Conservation (phyloP, 116 monocot genomes). For the Phalaenopsis hybrid region DNA sequence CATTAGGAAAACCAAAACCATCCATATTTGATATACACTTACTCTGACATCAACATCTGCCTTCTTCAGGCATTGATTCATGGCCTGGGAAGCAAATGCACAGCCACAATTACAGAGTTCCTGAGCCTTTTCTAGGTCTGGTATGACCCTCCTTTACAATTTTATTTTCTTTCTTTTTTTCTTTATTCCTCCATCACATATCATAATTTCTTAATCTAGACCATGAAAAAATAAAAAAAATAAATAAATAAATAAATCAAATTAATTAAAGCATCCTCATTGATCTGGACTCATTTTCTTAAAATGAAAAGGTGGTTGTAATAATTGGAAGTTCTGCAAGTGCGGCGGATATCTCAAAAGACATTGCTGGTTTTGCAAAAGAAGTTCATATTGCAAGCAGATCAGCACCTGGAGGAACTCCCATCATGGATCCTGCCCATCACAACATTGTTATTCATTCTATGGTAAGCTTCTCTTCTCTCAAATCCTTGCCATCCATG, state of each 20-base stretch:
- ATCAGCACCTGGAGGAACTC: slow-evolving; percentile 23
- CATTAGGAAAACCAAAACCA: not conserved
- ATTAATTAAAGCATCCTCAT: no score
- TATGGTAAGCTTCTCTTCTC: slow-evolving; percentile 42
- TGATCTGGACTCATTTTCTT: no score
- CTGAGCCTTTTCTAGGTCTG: slow-evolving; percentile 46
- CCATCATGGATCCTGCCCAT: slow-evolving; percentile 30
- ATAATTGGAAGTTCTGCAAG: slow-evolving; percentile 62
- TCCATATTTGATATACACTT: not conserved
- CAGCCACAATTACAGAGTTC: slow-evolving; percentile 63
- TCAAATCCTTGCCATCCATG: not conserved
- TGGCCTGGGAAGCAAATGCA: slow-evolving; percentile 74
- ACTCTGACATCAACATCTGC: not conserved
- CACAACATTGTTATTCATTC: slow-evolving; percentile 60
- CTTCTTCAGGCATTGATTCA: slow-evolving; percentile 33
- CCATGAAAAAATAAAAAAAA: no score
- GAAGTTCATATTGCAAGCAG: slow-evolving; percentile 63
- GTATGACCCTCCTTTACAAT: slow-evolving; percentile 11
- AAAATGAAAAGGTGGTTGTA: slow-evolving; percentile 38
- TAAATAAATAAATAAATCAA: no score
- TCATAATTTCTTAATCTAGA: not conserved
- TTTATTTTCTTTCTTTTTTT: no score
- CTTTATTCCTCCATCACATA: no score
- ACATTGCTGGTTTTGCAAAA: slow-evolving; percentile 44
- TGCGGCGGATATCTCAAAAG: slow-evolving; percentile 62